Percentiles rank a stretch among this genome's conserved stretches.
Evolutionary conservation across 1,284 basidiomycete species (phyloP).

Genomic region (Exobasidium rhododendri): DNA sequence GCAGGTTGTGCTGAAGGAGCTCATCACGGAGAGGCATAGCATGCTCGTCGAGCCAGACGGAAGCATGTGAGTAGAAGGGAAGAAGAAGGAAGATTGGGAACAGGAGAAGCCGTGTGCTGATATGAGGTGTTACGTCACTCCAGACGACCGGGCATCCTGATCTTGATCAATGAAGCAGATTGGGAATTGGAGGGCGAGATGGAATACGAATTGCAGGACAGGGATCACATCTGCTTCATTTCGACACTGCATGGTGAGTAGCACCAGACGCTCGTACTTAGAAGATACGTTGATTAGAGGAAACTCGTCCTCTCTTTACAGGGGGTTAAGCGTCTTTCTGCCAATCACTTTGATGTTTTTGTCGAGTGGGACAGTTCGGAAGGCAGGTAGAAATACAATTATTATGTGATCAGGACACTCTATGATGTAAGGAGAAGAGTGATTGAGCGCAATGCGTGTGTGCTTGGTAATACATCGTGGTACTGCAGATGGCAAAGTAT

Average conservation of each 20-base stretch:
- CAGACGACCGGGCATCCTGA: conserved; percentile 91
- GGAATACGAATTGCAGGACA: conserved; percentile 72
- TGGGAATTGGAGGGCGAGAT: conserved; percentile 98
- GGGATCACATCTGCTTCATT: conserved; percentile 91
- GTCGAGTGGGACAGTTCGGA: too few species aligned
- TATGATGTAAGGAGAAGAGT: too few species aligned
- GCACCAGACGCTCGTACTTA: too few species aligned
- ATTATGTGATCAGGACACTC: too few species aligned
- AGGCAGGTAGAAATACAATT: too few species aligned
- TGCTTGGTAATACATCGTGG: too few species aligned
- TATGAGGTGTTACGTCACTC: conserved; percentile 9
- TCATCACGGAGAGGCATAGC: conserved; percentile 80
- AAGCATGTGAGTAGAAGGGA: conserved; percentile 69
- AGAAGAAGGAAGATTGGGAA: conserved; percentile 1
- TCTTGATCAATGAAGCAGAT: conserved; percentile 91
- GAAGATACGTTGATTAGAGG: too few species aligned
- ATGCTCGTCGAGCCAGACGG: conserved; percentile 77
- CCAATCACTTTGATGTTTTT: too few species aligned
- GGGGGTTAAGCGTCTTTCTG: too few species aligned
- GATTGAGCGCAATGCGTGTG: too few species aligned
- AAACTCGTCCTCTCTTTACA: too few species aligned
- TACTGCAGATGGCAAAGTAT: too few species aligned
- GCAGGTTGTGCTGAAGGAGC: conserved; percentile 70
- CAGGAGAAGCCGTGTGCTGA: background rate
- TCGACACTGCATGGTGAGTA: conserved; percentile 90